Evolutionary conservation across 2,329 filamentous ascomycete genomes (phyloP).

Genomic region (Aspergillus fumigatus): DNA sequence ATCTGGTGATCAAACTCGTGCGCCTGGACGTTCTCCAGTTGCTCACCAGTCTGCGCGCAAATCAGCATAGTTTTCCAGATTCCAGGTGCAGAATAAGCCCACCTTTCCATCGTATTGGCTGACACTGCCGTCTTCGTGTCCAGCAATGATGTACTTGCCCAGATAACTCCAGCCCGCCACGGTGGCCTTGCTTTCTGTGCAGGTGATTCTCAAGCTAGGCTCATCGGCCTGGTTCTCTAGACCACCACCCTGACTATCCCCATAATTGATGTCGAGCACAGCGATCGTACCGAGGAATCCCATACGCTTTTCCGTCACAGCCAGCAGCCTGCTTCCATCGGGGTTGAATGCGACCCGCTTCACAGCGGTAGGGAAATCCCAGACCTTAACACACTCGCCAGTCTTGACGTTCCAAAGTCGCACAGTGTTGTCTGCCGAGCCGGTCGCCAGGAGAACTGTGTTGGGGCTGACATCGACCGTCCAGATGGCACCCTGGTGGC

Average conservation of each 20-base stretch:
- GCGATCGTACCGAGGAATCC: slow-evolving; percentile 92
- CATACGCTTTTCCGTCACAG: slow-evolving; percentile 98
- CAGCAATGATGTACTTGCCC: slow-evolving; percentile 92
- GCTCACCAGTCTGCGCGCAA: slow-evolving; percentile 64
- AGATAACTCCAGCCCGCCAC: slow-evolving; percentile 96
- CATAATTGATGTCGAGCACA: slow-evolving; percentile 82
- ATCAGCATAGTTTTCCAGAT: slow-evolving; percentile 11
- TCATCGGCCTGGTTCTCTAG: slow-evolving; percentile 76
- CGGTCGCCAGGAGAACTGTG: slow-evolving; percentile 84
- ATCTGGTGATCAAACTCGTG: slow-evolving; percentile 82
- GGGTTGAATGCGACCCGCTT: slow-evolving; percentile 98
- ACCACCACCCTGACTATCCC: slow-evolving; percentile 53
- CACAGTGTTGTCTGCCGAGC: slow-evolving; percentile 97
- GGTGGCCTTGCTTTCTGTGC: slow-evolving; percentile 93
- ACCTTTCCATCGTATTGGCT: slow-evolving; percentile 89
- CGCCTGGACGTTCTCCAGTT: slow-evolving; percentile 71
- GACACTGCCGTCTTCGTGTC: slow-evolving; percentile 92
- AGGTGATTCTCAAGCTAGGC: slow-evolving; percentile 79
- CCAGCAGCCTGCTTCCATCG: slow-evolving; percentile 83
- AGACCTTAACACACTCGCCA: slow-evolving; percentile 89
- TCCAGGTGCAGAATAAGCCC: slow-evolving; percentile 17
- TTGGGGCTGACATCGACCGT: slow-evolving; percentile 95
- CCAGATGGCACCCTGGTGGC: slow-evolving; percentile 97
- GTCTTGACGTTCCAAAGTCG: slow-evolving; percentile 94
- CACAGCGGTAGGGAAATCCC: slow-evolving; percentile 95